Evolutionary conservation across 2,329 filamentous ascomycete species (phyloP).

Genomic region (Aspergillaceae sp.): DNA sequence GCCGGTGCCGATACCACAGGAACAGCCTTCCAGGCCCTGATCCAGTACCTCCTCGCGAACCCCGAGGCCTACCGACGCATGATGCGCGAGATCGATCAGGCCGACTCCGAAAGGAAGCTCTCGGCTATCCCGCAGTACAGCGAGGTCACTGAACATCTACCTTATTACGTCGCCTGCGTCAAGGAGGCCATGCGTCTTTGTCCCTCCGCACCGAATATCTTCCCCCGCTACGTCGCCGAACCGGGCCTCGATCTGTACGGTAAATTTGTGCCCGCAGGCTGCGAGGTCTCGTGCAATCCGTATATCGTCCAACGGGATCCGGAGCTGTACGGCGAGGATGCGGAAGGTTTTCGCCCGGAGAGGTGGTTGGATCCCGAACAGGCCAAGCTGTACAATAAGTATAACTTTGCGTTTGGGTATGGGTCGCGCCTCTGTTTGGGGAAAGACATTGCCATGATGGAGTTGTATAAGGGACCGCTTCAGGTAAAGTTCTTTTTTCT

Average conservation of each 20-base stretch:
- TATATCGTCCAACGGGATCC: slow-evolving; percentile 41
- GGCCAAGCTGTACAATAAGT: slow-evolving; percentile 38
- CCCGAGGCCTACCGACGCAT: slow-evolving; percentile 38
- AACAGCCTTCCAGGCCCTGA: slow-evolving; percentile 43
- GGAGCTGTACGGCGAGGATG: slow-evolving; percentile 34
- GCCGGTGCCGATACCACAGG: slow-evolving; percentile 48
- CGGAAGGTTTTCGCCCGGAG: slow-evolving; percentile 34
- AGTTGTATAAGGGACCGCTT: slow-evolving; percentile 41
- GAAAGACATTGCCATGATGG: slow-evolving; percentile 45
- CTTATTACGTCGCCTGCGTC: slow-evolving; percentile 45
- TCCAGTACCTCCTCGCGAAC: slow-evolving; percentile 36
- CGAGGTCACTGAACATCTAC: slow-evolving; percentile 36
- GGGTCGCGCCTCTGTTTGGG: slow-evolving; percentile 43
- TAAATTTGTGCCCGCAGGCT: slow-evolving; percentile 32
- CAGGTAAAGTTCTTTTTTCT: slow-evolving; percentile 15
- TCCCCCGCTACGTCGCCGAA: slow-evolving; percentile 38
- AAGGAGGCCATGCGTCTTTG: slow-evolving; percentile 44
- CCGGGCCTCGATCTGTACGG: slow-evolving; percentile 33
- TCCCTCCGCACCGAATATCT: slow-evolving; percentile 45
- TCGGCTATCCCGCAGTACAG: slow-evolving; percentile 33
- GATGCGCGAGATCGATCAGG: slow-evolving; percentile 40
- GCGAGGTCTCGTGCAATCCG: slow-evolving; percentile 41
- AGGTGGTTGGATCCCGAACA: slow-evolving; percentile 33
- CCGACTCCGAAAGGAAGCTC: slow-evolving; percentile 19
- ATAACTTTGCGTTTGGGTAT: slow-evolving; percentile 45